phyloP scores from a whole-genome alignment of 345 rosid genomes.

The Reutealis trisperma region DNA sequence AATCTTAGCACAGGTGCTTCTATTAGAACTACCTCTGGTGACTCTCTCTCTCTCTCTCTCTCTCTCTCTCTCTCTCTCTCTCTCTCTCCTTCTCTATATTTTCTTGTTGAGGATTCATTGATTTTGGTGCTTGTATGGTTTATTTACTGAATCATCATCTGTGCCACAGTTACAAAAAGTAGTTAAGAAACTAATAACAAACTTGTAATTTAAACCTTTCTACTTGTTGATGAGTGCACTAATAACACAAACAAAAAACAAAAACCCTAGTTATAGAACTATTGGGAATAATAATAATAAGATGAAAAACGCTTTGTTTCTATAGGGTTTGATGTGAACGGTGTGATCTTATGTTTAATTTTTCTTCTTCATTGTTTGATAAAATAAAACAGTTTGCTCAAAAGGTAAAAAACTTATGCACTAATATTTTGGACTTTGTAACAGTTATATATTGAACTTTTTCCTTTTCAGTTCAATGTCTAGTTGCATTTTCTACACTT shows the following conservation, averaged over 20 bases:
- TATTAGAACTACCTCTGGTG: conserved; percentile 51
- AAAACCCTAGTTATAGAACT: conserved; percentile 45
- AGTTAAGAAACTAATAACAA: conserved; percentile 13
- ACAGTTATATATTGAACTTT: conserved; percentile 29
- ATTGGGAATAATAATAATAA: conserved; percentile 7
- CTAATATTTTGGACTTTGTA: conserved; percentile 14
- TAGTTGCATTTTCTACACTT: conserved; percentile 10
- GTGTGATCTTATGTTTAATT: conserved; percentile 12
- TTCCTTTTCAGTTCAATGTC: conserved; percentile 19
- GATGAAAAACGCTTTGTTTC: conserved; percentile 11
- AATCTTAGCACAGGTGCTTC: conserved; percentile 70
- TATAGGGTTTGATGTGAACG: background rate
- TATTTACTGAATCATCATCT: conserved; percentile 26
- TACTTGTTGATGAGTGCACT: conserved; percentile 25
- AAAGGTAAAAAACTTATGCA: conserved; percentile 21
- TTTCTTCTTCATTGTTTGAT: background rate
- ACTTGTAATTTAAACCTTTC: conserved; percentile 14
- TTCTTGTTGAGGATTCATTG: conserved; percentile 13
- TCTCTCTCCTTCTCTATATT: conserved; percentile 7
- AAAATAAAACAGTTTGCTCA: background rate
- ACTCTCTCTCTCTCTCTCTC: too few relatives aligned
- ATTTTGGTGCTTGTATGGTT: conserved; percentile 29
- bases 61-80: conserved; percentile 11
- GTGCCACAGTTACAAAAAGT: background rate
- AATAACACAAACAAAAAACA: conserved; percentile 20